Percentiles rank a stretch among this genome's conserved stretches.
Conservation (phyloP, 2,329 filamentous ascomycete species). For the Ramularia collo-cygni region DNA sequence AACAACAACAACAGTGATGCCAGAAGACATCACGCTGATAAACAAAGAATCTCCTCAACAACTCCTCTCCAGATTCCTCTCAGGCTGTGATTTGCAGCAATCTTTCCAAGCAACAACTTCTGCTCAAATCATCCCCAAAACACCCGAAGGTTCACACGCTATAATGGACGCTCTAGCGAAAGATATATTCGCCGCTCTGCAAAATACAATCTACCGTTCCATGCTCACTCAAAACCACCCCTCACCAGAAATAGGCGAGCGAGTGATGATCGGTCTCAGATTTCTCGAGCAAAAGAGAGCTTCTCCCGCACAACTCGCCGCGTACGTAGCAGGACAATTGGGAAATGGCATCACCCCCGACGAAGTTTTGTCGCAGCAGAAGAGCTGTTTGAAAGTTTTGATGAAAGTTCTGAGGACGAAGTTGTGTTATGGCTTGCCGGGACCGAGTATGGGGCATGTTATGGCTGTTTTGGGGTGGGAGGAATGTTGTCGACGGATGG, state of each 20-base stretch:
- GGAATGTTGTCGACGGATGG: conserved; percentile 39
- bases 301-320: conserved; percentile 13
- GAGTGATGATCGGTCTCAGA: conserved; percentile 6
- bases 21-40: not conserved
- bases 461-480: conserved; percentile 51
- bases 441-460: conserved; percentile 47
- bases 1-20: conserved; percentile 9
- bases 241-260: no score
- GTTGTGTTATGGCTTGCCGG: conserved; percentile 45
- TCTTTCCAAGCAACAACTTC: conserved; percentile 5
- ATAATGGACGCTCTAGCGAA: conserved; percentile 10
- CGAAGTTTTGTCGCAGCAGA: conserved; percentile 10
- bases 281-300: conserved; percentile 3
- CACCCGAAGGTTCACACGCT: conserved; percentile 5
- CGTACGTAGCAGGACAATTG: conserved; percentile 6
- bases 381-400: conserved; percentile 32
- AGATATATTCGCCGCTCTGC: no score
- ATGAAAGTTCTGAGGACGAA: conserved; percentile 54
- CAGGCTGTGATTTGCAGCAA: conserved; percentile 9
- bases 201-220: no score
- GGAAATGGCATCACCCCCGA: not conserved
- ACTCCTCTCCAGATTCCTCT: conserved; percentile 2
- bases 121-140: not conserved
- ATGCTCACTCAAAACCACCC: no score
- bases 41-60: conserved; percentile 2